Conservation (phyloP, 2,329 filamentous ascomycete genomes). For the Aspergillus pseudoviridinutans region DNA sequence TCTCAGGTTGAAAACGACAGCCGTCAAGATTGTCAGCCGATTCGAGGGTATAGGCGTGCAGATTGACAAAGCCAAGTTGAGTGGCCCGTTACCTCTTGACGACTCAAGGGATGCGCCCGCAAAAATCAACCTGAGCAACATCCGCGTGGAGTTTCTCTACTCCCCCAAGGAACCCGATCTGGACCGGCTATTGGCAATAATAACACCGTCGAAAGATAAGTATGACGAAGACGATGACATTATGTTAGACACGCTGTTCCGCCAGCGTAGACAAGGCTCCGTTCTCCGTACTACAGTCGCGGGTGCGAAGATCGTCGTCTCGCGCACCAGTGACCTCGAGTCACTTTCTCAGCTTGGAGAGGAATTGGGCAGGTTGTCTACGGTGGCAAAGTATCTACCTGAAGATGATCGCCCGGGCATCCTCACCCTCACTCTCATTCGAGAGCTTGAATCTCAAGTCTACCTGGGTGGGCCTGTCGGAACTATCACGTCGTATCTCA, state of each 20-base stretch:
- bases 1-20: constrained; percentile 69
- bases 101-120: constrained; percentile 52
- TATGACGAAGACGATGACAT: constrained; percentile 91
- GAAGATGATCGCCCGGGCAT: constrained; percentile 92
- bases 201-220: constrained; percentile 87
- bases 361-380: constrained; percentile 77
- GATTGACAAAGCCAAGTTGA: constrained; percentile 70
- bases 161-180: constrained; percentile 75
- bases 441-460: constrained; percentile 58
- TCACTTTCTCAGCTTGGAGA: constrained; percentile 68
- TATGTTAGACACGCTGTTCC: constrained; percentile 82
- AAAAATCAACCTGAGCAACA: constrained; percentile 59
- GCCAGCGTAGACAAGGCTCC: constrained; percentile 80
- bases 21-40: constrained; percentile 75
- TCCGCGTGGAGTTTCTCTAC: constrained; percentile 68
- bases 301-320: constrained; percentile 59
- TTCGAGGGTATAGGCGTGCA: constrained; percentile 67
- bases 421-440: constrained; percentile 67
- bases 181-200: constrained; percentile 74
- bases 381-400: constrained; percentile 88
- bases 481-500: constrained; percentile 53
- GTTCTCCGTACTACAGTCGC: constrained; percentile 70
- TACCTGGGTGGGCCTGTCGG: constrained; percentile 69
- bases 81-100: constrained; percentile 62
- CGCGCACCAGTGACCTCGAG: constrained; percentile 61